Evolutionary conservation across 805 yeast genomes (phyloP), one percentile per base, ranked within the genome.

Genomic region (Kurtzmaniella cleridarum): DNA sequence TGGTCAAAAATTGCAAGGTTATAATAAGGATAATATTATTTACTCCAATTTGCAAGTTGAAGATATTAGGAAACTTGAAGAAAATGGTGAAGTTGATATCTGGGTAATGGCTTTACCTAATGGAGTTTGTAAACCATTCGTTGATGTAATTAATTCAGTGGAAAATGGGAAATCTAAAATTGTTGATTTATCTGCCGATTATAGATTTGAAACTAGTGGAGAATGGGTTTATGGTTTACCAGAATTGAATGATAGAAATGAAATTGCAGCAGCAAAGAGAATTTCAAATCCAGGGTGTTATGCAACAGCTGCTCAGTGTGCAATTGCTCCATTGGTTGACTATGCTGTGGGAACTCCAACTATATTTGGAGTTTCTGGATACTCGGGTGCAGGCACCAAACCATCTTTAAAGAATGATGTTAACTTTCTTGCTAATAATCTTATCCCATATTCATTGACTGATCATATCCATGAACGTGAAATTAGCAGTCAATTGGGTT

Each of bases 101-200:
- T 93, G 99, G 98, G 95, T 95, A 20, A 93, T 95, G 98, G 98
- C 98, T 2, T 75, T 93, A 54, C 99, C 99, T 47, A 93, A 93
- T 60, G 97, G 96, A 35, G 96, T 93, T 29, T 93, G 98, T 57
- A 80, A 81, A 57, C 93, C 89, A 40, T 84, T 85, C 59, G 93
- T 85, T 30, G 81, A 81, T 14, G 88, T 91, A 18, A 84, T 85
- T 50, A 86, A 81, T 48, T 71, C 79, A 15, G 84, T 81, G 23
- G 55, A 58, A n/a, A 51, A 54, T 35, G 84, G 90, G 34, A 72
- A 78, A 34, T 81, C 85, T 13, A 93, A 89, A 55, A 88, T 93
- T 42, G 73, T 93, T 45, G 99, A 93, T 58, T 71, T 93, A 42
- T 84, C 96, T 26, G 98, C 99, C 12, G 99, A 93, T 62, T 91